phyloP scores from a whole-genome alignment of 768 basidiomycete genomes.

The Lactarius sanguifluus region DNA sequence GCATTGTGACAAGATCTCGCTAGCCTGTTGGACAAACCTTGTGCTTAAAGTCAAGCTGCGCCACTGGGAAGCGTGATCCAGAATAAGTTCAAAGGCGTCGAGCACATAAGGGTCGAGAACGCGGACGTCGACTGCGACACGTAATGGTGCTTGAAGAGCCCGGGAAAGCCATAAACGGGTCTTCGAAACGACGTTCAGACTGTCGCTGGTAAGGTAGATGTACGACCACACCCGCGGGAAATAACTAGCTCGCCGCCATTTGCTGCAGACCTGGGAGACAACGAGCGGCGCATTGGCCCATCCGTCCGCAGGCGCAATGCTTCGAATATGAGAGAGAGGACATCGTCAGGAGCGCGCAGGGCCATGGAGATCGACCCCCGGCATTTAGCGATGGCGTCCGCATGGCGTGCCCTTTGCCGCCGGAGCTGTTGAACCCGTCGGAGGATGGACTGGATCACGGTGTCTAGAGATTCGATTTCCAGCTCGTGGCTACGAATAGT shows the following conservation, averaged over 20 bases:
- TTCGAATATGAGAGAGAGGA: slow-evolving; percentile 55
- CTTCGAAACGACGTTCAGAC: slow-evolving; percentile 42
- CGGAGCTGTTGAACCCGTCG: slow-evolving; percentile 44
- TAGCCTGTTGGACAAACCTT: slow-evolving; percentile 39
- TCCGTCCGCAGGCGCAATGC: slow-evolving; percentile 47
- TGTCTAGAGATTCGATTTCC: slow-evolving; percentile 43
- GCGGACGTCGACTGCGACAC: slow-evolving; percentile 44
- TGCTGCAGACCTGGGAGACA: slow-evolving; percentile 57
- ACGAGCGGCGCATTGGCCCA: slow-evolving; percentile 57
- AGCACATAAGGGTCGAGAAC: slow-evolving; percentile 36
- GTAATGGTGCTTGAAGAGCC: slow-evolving; percentile 45
- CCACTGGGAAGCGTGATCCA: slow-evolving; percentile 46
- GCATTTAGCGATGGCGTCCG: slow-evolving; percentile 44
- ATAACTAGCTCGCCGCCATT: slow-evolving; percentile 55
- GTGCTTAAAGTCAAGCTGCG: slow-evolving; percentile 44
- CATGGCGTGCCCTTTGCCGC: slow-evolving; percentile 44
- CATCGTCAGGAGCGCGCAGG: slow-evolving; percentile 53
- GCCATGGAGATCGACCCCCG: slow-evolving; percentile 54
- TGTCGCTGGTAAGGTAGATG: slow-evolving; percentile 51
- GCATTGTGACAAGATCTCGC: slow-evolving; percentile 43
- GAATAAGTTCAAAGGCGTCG: slow-evolving; percentile 36
- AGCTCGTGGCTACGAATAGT: slow-evolving; percentile 40
- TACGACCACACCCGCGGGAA: slow-evolving; percentile 59
- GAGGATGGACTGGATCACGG: slow-evolving; percentile 44
- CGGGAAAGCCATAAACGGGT: slow-evolving; percentile 53